phyloP scores from a whole-genome alignment of 1,139 yeast genomes.

The Tardiomyces digboiensis region DNA sequence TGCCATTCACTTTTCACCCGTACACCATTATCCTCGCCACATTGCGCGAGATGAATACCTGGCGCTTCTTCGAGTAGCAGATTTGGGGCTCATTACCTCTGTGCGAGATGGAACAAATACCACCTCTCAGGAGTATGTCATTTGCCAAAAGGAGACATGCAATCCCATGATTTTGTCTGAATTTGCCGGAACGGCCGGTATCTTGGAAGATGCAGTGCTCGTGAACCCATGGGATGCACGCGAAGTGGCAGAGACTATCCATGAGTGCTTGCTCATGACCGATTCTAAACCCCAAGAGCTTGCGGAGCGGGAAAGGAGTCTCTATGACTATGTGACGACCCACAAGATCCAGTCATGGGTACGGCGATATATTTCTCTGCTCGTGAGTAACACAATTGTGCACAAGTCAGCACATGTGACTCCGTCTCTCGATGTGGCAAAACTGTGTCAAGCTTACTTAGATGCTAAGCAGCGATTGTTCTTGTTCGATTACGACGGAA shows the following conservation, averaged over 20 bases:
- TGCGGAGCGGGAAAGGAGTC: slow-evolving; percentile 33
- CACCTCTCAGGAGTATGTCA: slow-evolving; percentile 84
- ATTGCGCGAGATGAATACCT: slow-evolving; percentile 83
- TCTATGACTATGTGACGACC: slow-evolving; percentile 55
- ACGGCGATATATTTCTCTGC: slow-evolving; percentile 44
- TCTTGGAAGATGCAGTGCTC: slow-evolving; percentile 66
- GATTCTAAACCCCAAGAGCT: slow-evolving; percentile 13
- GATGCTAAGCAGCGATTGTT: slow-evolving; percentile 63
- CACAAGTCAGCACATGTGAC: slow-evolving; percentile 48
- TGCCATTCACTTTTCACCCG: slow-evolving; percentile 56
- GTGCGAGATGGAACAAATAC: slow-evolving; percentile 97
- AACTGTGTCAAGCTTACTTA: slow-evolving; percentile 46
- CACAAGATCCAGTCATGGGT: slow-evolving; percentile 85
- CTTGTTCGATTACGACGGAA: slow-evolving; percentile 94
- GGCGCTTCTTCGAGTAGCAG: slow-evolving; percentile 83
- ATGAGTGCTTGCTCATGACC: slow-evolving; percentile 48
- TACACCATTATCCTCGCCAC: slow-evolving; percentile 86
- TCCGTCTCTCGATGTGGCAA: slow-evolving; percentile 67
- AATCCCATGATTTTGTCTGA: slow-evolving; percentile 83
- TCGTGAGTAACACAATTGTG: slow-evolving; percentile 41
- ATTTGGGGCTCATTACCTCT: slow-evolving; percentile 79
- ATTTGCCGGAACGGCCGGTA: slow-evolving; percentile 86
- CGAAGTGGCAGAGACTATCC: slow-evolving; percentile 80
- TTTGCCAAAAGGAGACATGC: slow-evolving; percentile 66
- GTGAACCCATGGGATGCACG: slow-evolving; percentile 98